Evolutionary conservation across 1,139 yeast species (phyloP).

Genomic region (Candida sanyaensis): DNA sequence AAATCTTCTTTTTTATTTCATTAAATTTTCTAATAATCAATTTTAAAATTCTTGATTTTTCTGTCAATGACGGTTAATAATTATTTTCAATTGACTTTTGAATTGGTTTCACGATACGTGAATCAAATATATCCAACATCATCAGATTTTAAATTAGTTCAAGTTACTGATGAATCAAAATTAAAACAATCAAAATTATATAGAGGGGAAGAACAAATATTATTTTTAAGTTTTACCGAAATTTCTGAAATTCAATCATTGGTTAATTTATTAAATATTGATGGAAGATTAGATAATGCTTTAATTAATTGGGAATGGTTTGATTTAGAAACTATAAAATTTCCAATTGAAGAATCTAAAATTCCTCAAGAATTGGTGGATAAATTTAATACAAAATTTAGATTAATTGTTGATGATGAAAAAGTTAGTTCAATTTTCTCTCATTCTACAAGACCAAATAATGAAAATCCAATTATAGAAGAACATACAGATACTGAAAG

Average conservation of each 20-base stretch:
- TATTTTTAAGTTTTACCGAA: conserved; percentile 15
- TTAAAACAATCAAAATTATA: conserved; percentile 15
- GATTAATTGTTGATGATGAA: conserved; percentile 15
- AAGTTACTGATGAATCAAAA: conserved; percentile 12
- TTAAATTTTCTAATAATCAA: too few relatives aligned
- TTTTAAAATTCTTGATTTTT: not conserved
- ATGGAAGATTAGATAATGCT: conserved; percentile 22
- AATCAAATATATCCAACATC: conserved; percentile 18
- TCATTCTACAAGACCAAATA: conserved; percentile 4
- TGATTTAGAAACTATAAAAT: conserved; percentile 19
- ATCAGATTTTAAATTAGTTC: conserved; percentile 8
- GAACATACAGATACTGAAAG: conserved; percentile 16
- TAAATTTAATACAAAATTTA: conserved; percentile 22
- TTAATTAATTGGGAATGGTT: conserved; percentile 27
- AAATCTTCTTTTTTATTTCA: too few relatives aligned
- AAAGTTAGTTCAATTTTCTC: conserved; percentile 14
- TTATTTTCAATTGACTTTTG: conserved; percentile 27
- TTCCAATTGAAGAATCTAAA: conserved; percentile 27
- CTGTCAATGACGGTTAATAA: conserved; percentile 17
- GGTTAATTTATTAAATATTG: conserved; percentile 15
- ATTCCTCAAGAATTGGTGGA: conserved; percentile 25
- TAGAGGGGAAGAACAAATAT: conserved; percentile 12
- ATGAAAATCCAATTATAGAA: conserved; percentile 14
- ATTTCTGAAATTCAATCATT: conserved; percentile 14
- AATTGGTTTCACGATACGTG: conserved; percentile 27